phyloP scores from a whole-genome alignment of 2,329 filamentous ascomycete genomes.

The Hypoxylon rubiginosum region DNA sequence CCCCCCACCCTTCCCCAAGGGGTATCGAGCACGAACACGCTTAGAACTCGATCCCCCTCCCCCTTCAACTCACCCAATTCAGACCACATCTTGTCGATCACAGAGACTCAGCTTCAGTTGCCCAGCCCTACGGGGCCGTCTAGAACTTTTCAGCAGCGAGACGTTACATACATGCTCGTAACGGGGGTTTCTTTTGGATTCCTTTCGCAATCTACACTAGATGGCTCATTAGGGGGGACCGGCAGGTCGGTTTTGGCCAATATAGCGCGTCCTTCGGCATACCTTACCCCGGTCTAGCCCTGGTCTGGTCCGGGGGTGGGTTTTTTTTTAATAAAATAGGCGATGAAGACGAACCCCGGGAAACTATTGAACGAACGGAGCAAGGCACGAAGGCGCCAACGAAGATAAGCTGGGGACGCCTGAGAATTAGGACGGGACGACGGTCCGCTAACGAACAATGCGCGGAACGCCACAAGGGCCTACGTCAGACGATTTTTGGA shows the following conservation, averaged over 20 bases:
- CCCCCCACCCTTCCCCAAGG: not conserved
- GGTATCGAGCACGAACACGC: not conserved
- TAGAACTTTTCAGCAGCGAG: conserved; percentile 4
- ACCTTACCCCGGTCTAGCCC: not conserved
- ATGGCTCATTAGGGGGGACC: not conserved
- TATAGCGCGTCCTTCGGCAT: not conserved
- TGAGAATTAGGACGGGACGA: not conserved
- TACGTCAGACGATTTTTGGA: not conserved
- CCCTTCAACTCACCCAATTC: not conserved
- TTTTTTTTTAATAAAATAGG: too few relatives aligned
- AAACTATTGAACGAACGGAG: too few relatives aligned
- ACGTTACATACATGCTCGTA: not conserved
- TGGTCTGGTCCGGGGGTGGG: too few relatives aligned
- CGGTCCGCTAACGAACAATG: conserved; percentile 2
- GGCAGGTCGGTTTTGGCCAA: conserved; percentile 2
- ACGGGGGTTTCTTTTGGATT: not conserved
- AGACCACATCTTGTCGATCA: not conserved
- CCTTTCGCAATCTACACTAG: not conserved
- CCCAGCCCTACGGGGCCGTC: conserved; percentile 9
- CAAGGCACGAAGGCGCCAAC: too few relatives aligned
- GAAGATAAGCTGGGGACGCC: too few relatives aligned
- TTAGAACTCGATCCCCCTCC: not conserved
- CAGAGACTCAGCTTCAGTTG: not conserved
- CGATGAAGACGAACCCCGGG: too few relatives aligned
- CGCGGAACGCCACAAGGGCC: not conserved